phyloP scores from a whole-genome alignment of 345 rosid genomes.

The Cardiospermum halicacabum region DNA sequence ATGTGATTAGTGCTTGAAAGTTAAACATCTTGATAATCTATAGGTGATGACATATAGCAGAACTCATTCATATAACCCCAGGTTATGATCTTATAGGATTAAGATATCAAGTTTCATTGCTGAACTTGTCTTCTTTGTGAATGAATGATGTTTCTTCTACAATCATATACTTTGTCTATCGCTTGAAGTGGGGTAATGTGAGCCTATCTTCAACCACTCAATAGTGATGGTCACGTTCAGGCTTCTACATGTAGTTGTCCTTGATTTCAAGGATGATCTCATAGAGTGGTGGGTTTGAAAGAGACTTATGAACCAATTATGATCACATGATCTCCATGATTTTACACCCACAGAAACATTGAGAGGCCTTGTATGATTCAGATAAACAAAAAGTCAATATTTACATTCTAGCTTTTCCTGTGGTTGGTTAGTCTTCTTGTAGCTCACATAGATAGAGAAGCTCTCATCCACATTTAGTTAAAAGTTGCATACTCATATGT shows the following conservation, averaged over 20 bases:
- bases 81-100: no score
- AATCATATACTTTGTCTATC: not conserved
- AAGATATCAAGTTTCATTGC: no score
- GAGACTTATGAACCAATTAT: not conserved
- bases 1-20: no score
- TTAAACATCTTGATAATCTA: no score
- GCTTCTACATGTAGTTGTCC: not conserved
- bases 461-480: no score
- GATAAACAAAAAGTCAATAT: not conserved
- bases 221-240: not conserved
- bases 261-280: not conserved
- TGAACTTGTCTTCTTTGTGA: not conserved
- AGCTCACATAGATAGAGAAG: no score
- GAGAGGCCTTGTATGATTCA: not conserved
- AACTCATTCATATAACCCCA: no score
- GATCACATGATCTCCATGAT: conserved; percentile 7
- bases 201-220: not conserved
- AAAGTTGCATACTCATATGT: no score
- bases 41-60: no score
- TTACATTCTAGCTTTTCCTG: no score
- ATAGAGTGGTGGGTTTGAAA: conserved; percentile 6
- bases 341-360: conserved; percentile 7
- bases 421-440: no score
- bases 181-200: not conserved
- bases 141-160: not conserved